Evolutionary conservation across 2,329 filamentous ascomycete genomes (phyloP), one percentile per base, ranked within the genome.

Genomic region (Sphaerostilbella broomeana): DNA sequence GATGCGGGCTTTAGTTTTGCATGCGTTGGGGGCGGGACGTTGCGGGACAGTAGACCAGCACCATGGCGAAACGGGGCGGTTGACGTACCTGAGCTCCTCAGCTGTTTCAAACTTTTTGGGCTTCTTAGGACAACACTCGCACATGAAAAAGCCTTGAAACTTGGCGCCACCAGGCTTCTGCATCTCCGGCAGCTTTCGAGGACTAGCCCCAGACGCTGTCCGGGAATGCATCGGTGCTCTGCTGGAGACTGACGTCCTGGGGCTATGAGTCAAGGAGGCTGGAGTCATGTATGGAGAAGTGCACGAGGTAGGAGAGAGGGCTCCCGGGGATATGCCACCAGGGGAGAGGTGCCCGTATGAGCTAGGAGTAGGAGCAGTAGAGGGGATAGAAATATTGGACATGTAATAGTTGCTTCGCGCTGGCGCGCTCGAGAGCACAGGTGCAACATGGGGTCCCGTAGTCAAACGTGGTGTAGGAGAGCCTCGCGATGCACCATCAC

Each of bases 51-150:
- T 9, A n/a, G 17, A 9, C 24, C 21, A 28, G 25, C 27, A 32
- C 21, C 13, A 17, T 12, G 20, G 19, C 27, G 30, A 33, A 12
- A 21, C 21, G 22, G 13, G 28, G 20, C 22, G 27, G 12, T 27
- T 40, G 27, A 40, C 29, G 22, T 77, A 95, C 89, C 79, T 79
- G 40, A 97, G 69, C 50, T 95, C 86, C 47, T 90, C 84, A 46
- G 79, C 72, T 4, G 79, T 86, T 51, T 94, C 86, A 54, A 95
- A 95, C 56, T 94, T 94, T 63, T 94, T 95, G 2, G 89, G 89
- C 64, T 95, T 95, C 64, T 95, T 95, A 0, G 88, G 89, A 63
- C 89, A 97, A 61, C 90, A 97, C 55, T 95, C 87, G 64, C 89
- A 97, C 64, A 95, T 76, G 48, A 66, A 69, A 30, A 72, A 71